phyloP scores from a whole-genome alignment of 306 rosid species.

The Phaseolus lunatus region DNA sequence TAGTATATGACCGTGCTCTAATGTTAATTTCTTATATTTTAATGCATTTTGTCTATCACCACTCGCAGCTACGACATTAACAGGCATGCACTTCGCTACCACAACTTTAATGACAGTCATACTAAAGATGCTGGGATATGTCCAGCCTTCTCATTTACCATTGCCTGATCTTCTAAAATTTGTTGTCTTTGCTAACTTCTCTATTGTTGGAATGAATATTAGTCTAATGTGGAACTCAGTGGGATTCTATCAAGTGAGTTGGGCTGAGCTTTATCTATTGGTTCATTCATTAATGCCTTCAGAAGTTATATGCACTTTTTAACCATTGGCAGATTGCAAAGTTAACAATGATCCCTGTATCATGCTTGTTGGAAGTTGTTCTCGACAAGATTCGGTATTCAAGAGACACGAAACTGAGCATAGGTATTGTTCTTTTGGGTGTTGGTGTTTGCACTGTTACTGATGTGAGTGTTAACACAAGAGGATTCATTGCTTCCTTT shows the following conservation, averaged over 20 bases:
- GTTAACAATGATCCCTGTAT: slow-evolving; percentile 86
- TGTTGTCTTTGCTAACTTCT: slow-evolving; percentile 81
- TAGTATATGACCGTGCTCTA: not conserved
- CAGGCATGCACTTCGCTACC: slow-evolving; percentile 80
- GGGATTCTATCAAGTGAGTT: slow-evolving; percentile 87
- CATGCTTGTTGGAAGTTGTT: slow-evolving; percentile 83
- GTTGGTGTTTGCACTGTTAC: slow-evolving; percentile 91
- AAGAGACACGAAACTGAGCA: slow-evolving; percentile 83
- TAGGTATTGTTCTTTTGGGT: slow-evolving; percentile 75
- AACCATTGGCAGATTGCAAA: slow-evolving; percentile 73
- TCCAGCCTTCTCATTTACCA: slow-evolving; percentile 78
- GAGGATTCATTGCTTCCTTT: slow-evolving; percentile 75
- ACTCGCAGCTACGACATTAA: slow-evolving; percentile 80
- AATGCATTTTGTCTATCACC: slow-evolving; percentile 11
- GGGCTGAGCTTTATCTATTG: slow-evolving; percentile 33
- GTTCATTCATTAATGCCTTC: slow-evolving; percentile 24
- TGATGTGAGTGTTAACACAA: slow-evolving; percentile 84
- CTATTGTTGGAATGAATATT: slow-evolving; percentile 91
- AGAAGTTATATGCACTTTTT: slow-evolving; percentile 39
- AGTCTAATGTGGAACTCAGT: slow-evolving; percentile 95
- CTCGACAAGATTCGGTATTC: slow-evolving; percentile 82
- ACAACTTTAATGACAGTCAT: slow-evolving; percentile 75
- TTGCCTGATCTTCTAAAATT: slow-evolving; percentile 73
- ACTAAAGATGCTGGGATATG: slow-evolving; percentile 72
- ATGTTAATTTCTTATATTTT: slow-evolving; percentile 16